Evolutionary conservation across 2,329 filamentous ascomycete genomes (phyloP).

Genomic region (Fusarium equiseti): DNA sequence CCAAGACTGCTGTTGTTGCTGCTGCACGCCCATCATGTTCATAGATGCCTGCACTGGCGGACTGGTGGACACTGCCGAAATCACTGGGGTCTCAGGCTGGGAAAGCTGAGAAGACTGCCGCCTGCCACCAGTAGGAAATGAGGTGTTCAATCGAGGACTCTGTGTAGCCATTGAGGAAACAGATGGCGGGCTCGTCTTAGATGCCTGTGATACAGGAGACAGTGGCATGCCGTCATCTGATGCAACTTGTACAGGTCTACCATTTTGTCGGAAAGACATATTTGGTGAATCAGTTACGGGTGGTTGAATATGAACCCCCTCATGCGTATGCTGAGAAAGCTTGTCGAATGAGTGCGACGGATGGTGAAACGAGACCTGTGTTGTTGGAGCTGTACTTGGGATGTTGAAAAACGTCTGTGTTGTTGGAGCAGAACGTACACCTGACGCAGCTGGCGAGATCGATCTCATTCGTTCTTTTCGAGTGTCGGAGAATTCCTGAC

Average conservation of each 20-base stretch:
- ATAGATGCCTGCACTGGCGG: conserved; percentile 33
- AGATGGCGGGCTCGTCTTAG: conserved; percentile 42
- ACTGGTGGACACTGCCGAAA: conserved; percentile 28
- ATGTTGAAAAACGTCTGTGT: conserved; percentile 34
- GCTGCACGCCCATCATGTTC: conserved; percentile 26
- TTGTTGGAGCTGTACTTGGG: conserved; percentile 31
- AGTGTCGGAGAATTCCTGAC: conserved; percentile 15
- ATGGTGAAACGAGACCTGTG: conserved; percentile 32
- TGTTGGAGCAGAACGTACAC: conserved; percentile 26
- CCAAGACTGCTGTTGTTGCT: conserved; percentile 26
- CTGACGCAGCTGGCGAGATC: conserved; percentile 31
- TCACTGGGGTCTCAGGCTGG: conserved; percentile 21
- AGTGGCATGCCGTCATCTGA: conserved; percentile 30
- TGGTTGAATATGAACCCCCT: conserved; percentile 25
- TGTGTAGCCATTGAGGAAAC: conserved; percentile 45
- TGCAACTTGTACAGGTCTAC: conserved; percentile 12
- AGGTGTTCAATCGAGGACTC: conserved; percentile 41
- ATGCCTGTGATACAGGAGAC: conserved; percentile 44
- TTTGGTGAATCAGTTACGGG: conserved; percentile 33
- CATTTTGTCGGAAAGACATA: conserved; percentile 30
- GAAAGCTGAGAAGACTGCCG: conserved; percentile 36
- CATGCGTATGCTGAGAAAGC: conserved; percentile 17
- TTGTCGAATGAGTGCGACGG: conserved; percentile 44
- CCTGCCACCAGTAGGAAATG: conserved; percentile 12
- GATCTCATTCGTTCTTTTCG: conserved; percentile 27